Conservation (phyloP, 139 green algal species). For the Spirogloea muscicola region DNA sequence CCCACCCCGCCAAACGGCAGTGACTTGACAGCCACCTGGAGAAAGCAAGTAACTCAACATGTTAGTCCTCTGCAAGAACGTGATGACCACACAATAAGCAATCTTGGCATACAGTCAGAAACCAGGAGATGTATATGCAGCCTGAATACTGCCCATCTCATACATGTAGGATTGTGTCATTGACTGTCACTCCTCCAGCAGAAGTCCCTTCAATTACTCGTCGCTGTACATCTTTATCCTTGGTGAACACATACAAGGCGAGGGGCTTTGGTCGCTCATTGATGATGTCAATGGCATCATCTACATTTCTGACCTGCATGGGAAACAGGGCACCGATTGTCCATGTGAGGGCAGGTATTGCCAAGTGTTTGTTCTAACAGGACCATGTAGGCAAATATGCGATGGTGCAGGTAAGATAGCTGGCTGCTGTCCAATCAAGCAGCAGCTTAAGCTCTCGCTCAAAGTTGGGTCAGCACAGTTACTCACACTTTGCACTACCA, state of each 20-base stretch:
- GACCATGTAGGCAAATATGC: background rate
- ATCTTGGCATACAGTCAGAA: background rate
- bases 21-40: background rate
- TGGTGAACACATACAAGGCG: constrained; percentile 48
- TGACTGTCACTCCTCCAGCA: constrained; percentile 39
- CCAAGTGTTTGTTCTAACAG: background rate
- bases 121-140: background rate
- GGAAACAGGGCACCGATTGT: background rate
- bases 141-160: constrained; percentile 6
- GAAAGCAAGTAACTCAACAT: background rate
- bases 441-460: background rate
- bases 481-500: constrained; percentile 40
- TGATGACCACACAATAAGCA: background rate
- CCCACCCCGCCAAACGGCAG: constrained; percentile 56
- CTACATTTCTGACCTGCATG: constrained; percentile 25
- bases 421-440: background rate
- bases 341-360: background rate
- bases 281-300: constrained; percentile 46
- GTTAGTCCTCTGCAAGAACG: background rate
- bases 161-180: constrained; percentile 32
- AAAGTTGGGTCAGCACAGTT: background rate
- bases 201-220: constrained; percentile 45
- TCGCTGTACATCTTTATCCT: background rate
- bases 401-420: background rate
- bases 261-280: constrained; percentile 38